Conservation (phyloP, 2,329 filamentous ascomycete genomes). For the Coniochaeta sp. region DNA sequence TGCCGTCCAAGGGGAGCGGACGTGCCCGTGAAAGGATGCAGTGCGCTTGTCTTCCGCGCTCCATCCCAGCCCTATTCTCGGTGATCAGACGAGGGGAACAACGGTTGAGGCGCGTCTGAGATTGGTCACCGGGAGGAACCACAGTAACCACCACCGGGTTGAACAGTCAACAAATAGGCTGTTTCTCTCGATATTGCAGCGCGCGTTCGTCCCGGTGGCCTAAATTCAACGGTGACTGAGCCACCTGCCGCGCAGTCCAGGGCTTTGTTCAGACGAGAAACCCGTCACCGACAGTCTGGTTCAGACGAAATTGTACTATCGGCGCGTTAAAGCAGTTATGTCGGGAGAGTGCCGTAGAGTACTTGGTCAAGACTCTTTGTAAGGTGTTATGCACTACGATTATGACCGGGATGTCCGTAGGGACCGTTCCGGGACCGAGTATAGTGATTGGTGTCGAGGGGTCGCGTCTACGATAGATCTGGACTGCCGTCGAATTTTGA, state of each 20-base stretch:
- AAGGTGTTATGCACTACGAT: not conserved
- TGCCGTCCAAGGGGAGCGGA: not conserved
- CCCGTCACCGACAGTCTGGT: constrained; percentile 1
- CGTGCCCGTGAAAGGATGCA: not conserved
- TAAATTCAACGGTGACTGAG: not conserved
- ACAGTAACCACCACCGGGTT: not conserved
- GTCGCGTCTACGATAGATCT: not conserved
- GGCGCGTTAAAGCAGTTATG: not conserved
- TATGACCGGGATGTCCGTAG: not conserved
- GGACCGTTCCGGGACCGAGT: not conserved
- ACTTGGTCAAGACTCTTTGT: not conserved
- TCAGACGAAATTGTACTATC: not conserved
- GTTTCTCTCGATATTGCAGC: not conserved
- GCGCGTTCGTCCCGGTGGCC: not conserved
- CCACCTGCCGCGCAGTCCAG: not conserved
- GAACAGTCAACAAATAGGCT: not conserved
- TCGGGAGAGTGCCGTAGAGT: not conserved
- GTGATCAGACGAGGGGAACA: not conserved
- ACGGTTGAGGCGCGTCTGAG: not conserved
- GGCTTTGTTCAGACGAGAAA: not conserved
- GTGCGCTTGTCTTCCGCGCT: not conserved
- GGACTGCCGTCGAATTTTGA: not conserved
- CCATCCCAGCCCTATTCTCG: not conserved
- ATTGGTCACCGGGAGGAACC: not conserved
- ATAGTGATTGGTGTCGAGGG: not conserved